Percentiles rank a stretch among this genome's conserved stretches.
Evolutionary conservation across 306 rosid genomes (phyloP).

Genomic region (Geum urbanum): DNA sequence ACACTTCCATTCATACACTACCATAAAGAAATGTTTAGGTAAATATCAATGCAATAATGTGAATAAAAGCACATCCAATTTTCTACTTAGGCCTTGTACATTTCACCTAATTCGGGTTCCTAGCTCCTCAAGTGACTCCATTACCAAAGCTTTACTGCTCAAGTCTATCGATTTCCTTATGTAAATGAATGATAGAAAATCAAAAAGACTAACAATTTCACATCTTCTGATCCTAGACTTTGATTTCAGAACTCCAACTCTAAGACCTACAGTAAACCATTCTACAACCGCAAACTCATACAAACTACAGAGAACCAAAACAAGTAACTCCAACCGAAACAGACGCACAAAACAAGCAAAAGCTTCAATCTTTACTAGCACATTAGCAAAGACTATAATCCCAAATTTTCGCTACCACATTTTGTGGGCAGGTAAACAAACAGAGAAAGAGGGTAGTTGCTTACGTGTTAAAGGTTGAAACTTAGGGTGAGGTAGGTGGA

Average conservation of each 20-base stretch:
- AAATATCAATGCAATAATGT: neutral
- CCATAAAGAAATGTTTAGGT: too few relatives aligned
- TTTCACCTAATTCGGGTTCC: neutral
- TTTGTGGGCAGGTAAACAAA: conserved; percentile 25
- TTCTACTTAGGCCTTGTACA: neutral
- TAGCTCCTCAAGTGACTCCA: neutral
- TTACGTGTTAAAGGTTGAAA: conserved; percentile 22
- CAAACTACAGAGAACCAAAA: neutral
- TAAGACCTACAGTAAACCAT: neutral
- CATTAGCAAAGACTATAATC: neutral
- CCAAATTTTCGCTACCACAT: neutral
- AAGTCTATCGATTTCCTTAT: neutral
- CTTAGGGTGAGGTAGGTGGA: conserved; percentile 11
- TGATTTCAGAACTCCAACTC: neutral
- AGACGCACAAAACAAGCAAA: neutral
- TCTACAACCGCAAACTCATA: neutral
- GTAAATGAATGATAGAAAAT: neutral
- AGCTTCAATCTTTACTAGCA: neutral
- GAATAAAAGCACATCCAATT: neutral
- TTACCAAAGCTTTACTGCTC: neutral
- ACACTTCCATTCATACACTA: neutral
- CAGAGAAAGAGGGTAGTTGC: conserved; percentile 8
- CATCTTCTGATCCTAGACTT: neutral
- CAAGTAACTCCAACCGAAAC: neutral
- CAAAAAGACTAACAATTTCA: neutral